A percentile compares a stretch with the other conserved stretches of the same genome.
Evolutionary conservation across 73 alveolate species (phyloP).

Genomic region (Tetrahymena elliotti): DNA sequence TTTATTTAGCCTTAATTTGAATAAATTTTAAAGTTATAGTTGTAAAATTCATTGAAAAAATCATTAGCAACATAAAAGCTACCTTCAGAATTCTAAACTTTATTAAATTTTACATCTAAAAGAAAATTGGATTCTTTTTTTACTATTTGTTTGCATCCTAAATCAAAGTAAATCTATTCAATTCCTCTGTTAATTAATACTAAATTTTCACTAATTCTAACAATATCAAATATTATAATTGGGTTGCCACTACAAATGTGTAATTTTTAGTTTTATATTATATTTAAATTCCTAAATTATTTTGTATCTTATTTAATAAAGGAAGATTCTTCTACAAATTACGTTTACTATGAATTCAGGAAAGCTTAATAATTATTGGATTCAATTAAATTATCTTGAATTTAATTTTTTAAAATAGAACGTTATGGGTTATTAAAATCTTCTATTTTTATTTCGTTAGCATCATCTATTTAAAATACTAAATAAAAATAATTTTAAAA

Average conservation of each 20-base stretch:
- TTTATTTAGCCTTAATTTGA: not conserved
- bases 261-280: not conserved
- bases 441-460: too few species aligned
- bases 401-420: not conserved
- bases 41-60: not conserved
- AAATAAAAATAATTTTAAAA: too few species aligned
- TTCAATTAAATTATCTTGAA: not conserved
- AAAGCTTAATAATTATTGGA: not conserved
- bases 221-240: not conserved
- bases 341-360: too few species aligned
- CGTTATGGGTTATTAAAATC: too few species aligned
- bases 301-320: not conserved
- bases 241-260: not conserved
- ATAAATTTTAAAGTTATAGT: not conserved
- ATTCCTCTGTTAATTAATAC: not conserved
- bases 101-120: not conserved
- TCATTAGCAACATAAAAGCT: not conserved
- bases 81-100: not conserved
- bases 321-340: not conserved
- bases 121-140: not conserved
- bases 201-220: not conserved
- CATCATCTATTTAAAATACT: not conserved
- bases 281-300: not conserved
- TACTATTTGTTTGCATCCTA: not conserved
- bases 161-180: not conserved